phyloP scores from a whole-genome alignment of 345 rosid species.

The Moringa oleifera region DNA sequence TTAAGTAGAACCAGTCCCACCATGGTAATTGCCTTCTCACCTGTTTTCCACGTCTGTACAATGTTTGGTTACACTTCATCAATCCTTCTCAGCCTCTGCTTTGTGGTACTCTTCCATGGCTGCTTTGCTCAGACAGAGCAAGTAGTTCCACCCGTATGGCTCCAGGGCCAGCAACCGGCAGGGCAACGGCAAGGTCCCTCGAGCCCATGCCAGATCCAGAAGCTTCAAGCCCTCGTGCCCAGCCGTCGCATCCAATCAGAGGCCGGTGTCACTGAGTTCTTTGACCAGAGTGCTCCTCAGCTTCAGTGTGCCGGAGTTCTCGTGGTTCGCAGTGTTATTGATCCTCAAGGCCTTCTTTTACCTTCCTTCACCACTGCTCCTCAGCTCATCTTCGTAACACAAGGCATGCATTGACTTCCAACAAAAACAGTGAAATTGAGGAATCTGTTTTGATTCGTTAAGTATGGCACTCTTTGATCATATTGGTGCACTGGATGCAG shows the following conservation, averaged over 20 bases:
- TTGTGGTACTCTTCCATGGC: too few species aligned
- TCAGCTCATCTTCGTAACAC: constrained; percentile 40
- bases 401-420: constrained; percentile 19
- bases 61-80: too few species aligned
- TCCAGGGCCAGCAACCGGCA: too few species aligned
- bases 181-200: too few species aligned
- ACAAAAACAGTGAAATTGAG: constrained; percentile 10
- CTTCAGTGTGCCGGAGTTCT: constrained; percentile 54
- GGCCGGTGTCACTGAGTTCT: constrained; percentile 46
- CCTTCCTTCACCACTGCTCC: constrained; percentile 45
- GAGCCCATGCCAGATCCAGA: constrained; percentile 37
- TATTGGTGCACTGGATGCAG: constrained; percentile 34
- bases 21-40: too few species aligned
- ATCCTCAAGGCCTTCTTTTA: constrained; percentile 47
- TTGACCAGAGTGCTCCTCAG: constrained; percentile 46
- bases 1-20: too few species aligned
- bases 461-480: too few species aligned
- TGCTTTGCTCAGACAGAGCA: too few species aligned
- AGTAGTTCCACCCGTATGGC: too few species aligned
- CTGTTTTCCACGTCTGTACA: too few species aligned
- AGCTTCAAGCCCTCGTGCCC: constrained; percentile 41
- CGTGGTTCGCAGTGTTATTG: constrained; percentile 31
- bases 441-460: too few species aligned
- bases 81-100: too few species aligned
- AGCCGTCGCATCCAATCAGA: constrained; percentile 34